Evolutionary conservation across 2,329 filamentous ascomycete species (phyloP), one percentile per base, ranked within the genome.

Genomic region (Fusarium dlaminii): DNA sequence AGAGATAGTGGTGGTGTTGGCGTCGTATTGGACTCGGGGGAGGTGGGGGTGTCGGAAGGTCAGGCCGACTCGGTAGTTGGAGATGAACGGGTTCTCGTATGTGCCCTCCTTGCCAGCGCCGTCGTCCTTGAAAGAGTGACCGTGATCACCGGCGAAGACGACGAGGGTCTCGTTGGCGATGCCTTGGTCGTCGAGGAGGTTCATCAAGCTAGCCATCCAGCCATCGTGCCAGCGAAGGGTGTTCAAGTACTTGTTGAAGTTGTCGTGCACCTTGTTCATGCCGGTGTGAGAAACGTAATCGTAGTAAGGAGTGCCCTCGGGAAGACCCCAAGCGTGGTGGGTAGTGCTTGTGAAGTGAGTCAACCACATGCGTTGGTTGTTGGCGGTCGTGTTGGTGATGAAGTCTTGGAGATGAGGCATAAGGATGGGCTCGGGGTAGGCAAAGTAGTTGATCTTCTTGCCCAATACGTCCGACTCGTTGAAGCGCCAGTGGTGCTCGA

Each of bases 331-430:
- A 5, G 81, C 78, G 54, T 83, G 81, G 52, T 83, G 81, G 3
- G 79, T 80, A 20, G 81, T 82, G 63, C 81, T 83, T 7, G 82
- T 83, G 12, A 83, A 76, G 45, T 83, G 82, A 7, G 81, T 76
- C 49, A 83, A 69, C 67, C 81, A 83, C 27, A 83, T 75, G 30
- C 82, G 79, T 64, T 83, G 79, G 49, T 82, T 79, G 45, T 80
- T 80, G 37, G 78, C 72, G 17, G 79, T 80, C 32, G 81, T 80
- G 24, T 78, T 77, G n/a, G 63, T 58, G 30, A 83, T 81, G 30
- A 78, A 79, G 34, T 83, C 81, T 11, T 75, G 71, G 3, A 83
- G 75, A 37, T 82, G 79, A 2, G 81, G 77, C 36, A 79, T 73
- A 1, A 83, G 74, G 3, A 75, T 77, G 1, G 72, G 70, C 45